A percentile compares a stretch with the other conserved stretches of the same genome.
These are phyloP conservation scores for Salicornia ramosissima DNA, from an alignment of 148 eudicot species.

Conservation along the genomic window DNA sequence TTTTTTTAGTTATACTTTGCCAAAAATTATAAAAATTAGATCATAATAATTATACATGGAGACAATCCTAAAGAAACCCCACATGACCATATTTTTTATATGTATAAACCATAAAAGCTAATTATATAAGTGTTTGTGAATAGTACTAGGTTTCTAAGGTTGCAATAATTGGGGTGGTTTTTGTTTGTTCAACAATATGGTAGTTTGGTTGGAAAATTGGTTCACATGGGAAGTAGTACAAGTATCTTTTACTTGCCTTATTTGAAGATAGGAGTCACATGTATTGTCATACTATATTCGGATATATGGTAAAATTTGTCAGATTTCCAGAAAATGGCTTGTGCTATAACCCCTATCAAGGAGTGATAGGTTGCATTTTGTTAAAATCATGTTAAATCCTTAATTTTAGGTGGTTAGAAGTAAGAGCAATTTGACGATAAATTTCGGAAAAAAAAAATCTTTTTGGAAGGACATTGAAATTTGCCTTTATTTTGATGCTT, in stretches of 20 bases:
- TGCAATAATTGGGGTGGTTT: slow-evolving; percentile 11
- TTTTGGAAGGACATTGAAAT: not conserved
- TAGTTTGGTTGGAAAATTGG: slow-evolving; percentile 9
- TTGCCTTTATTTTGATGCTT: not conserved
- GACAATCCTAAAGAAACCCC: no score
- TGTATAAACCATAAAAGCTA: no score
- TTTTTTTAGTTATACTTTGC: no score
- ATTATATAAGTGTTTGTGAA: no score
- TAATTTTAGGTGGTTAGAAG: not conserved
- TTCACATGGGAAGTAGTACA: not conserved
- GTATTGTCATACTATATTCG: not conserved
- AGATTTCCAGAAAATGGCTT: not conserved
- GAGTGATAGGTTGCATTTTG: not conserved
- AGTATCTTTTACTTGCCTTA: not conserved
- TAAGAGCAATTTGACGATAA: not conserved
- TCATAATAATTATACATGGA: no score
- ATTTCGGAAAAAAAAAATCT: not conserved
- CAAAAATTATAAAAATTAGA: no score
- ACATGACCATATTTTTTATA: no score
- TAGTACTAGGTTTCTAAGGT: no score
- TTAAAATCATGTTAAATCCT: not conserved
- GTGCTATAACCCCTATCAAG: not conserved
- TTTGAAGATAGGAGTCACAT: not conserved
- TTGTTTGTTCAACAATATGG: slow-evolving; percentile 21
- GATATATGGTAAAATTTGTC: not conserved